Evolutionary conservation across 1,284 basidiomycete genomes (phyloP).

Genomic region (Cystobasidium slooffiae): DNA sequence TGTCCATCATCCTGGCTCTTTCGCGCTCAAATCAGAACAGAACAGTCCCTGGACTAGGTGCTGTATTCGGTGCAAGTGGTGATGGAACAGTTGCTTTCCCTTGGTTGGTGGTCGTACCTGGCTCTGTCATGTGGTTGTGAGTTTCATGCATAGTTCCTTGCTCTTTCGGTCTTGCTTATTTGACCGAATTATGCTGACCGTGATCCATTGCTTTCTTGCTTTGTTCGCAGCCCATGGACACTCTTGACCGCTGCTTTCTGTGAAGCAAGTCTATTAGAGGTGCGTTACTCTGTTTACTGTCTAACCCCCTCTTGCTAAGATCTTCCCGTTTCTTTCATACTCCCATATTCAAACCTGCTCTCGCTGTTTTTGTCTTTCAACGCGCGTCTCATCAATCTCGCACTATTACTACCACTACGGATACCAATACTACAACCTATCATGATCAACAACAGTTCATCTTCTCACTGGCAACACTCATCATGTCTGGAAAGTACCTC

Average conservation of each 20-base stretch:
- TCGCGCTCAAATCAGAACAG: conserved; percentile 39
- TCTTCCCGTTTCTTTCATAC: background rate
- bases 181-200: conserved; percentile 1
- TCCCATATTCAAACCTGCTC: background rate
- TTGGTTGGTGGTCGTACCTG: conserved; percentile 84
- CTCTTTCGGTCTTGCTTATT: background rate
- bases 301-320: too few species aligned
- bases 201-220: background rate
- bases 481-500: conserved; percentile 82
- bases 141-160: background rate
- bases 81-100: conserved; percentile 62
- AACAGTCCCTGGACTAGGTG: conserved; percentile 32
- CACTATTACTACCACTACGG: too few species aligned
- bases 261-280: conserved; percentile 82
- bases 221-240: conserved; percentile 74
- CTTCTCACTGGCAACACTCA: conserved; percentile 75
- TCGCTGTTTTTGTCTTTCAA: too few species aligned
- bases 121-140: conserved; percentile 70
- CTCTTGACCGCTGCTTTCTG: conserved; percentile 83
- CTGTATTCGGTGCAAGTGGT: conserved; percentile 39
- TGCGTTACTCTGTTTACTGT: too few species aligned
- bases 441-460: conserved; percentile 67
- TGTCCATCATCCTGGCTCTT: conserved; percentile 21
- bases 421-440: background rate
- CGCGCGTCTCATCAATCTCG: background rate